These are phyloP conservation scores for Myrmaecium sp. DNA, from an alignment of 2,329 filamentous ascomycete species.

Conservation along the genomic window DNA sequence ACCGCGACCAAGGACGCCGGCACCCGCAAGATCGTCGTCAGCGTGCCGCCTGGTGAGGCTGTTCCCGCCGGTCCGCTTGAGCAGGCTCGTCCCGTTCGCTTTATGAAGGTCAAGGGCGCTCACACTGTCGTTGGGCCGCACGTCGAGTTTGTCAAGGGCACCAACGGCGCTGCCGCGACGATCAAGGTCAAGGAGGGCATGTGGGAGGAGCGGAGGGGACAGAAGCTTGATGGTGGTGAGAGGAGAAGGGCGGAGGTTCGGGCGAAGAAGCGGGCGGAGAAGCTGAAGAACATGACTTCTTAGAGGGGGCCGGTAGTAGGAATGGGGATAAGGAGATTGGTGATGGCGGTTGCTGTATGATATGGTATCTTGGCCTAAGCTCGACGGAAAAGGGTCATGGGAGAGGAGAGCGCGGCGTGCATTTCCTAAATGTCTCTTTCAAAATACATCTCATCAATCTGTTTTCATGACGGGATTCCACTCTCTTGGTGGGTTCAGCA, in stretches of 20 bases:
- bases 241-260: conserved; percentile 70
- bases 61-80: conserved; percentile 22
- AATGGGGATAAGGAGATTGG: no score
- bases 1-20: conserved; percentile 37
- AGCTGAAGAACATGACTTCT: conserved; percentile 51
- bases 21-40: conserved; percentile 42
- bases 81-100: conserved; percentile 38
- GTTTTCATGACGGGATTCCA: no score
- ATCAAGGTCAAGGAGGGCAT: conserved; percentile 68
- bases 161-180: conserved; percentile 40
- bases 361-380: no score
- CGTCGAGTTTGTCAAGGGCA: conserved; percentile 49
- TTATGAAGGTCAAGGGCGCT: conserved; percentile 51
- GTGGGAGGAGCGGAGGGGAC: conserved; percentile 77
- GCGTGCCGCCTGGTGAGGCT: conserved; percentile 32
- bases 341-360: no score
- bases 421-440: no score
- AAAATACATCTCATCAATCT: no score
- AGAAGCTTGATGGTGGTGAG: conserved; percentile 94
- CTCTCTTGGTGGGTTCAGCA: no score
- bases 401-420: no score
- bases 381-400: no score
- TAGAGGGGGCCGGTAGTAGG: no score
- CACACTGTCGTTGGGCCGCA: conserved; percentile 60
- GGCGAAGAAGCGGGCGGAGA: conserved; percentile 67